These are phyloP conservation scores for Alternaria sp. DNA, from an alignment of 2,329 filamentous ascomycete species.

Conservation along the genomic window DNA sequence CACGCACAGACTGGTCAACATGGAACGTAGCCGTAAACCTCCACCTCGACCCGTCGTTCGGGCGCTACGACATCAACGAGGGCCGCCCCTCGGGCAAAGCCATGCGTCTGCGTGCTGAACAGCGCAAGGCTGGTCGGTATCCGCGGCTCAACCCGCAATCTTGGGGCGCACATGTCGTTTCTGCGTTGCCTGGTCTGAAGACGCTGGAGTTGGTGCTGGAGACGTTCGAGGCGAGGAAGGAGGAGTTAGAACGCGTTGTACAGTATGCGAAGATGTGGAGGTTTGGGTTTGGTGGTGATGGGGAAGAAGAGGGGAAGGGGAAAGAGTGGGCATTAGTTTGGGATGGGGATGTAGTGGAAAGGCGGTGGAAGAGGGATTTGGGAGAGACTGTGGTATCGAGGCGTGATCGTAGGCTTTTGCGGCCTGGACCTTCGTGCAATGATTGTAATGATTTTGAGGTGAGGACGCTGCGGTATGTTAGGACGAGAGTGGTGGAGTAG, in stretches of 20 bases:
- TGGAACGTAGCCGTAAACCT: slow-evolving; percentile 19
- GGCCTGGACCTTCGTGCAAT: background rate
- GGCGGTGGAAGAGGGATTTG: slow-evolving; percentile 13
- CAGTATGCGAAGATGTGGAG: slow-evolving; percentile 40
- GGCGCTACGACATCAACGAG: background rate
- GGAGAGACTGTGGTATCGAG: background rate
- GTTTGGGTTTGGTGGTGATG: slow-evolving; percentile 24
- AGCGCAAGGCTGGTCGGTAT: slow-evolving; percentile 21
- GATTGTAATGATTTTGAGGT: slow-evolving; percentile 11
- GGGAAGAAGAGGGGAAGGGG: background rate
- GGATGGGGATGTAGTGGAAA: slow-evolving; percentile 28
- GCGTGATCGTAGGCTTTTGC: background rate
- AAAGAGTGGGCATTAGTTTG: slow-evolving; percentile 25
- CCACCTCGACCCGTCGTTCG: slow-evolving; percentile 29
- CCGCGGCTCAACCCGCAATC: background rate
- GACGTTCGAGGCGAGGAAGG: slow-evolving; percentile 31
- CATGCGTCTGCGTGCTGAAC: slow-evolving; percentile 27
- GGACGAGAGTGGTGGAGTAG: background rate
- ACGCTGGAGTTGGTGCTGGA: slow-evolving; percentile 32
- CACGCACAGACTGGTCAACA: slow-evolving; percentile 22
- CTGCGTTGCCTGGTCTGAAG: slow-evolving; percentile 24
- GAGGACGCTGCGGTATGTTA: slow-evolving; percentile 9
- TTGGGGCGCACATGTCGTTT: slow-evolving; percentile 22
- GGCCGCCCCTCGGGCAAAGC: slow-evolving; percentile 8
- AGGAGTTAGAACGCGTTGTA: slow-evolving; percentile 32